Base-by-base conservation (phyloP, 352 stramenopile species). In the Phytophthora europaea region DNA sequence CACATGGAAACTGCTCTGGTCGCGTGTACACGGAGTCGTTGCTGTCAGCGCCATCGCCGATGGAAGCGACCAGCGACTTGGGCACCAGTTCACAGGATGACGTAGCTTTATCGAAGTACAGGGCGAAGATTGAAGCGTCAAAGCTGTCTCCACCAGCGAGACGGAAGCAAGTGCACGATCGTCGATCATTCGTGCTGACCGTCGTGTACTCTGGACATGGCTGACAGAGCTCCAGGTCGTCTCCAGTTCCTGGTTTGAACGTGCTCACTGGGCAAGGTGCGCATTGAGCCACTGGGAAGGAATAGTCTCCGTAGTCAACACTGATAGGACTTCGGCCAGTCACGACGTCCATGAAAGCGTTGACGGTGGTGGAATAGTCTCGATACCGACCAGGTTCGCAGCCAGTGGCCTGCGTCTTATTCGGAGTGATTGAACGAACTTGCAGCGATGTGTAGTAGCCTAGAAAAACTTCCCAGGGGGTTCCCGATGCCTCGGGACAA, bases 161-260 rank as follows among this genome's bases (percentile, higher is more conserved):
- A n/a, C 88, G 81, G 66, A 90, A 93, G 62, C 88, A 94, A 18
- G 70, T 65, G 43, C 88, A 94, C 6, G 85, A 81, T 0, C 85
- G 81, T 20, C 84, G 59, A 51, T 94, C 82, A n/a, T 20, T 63
- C 16, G 78, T 72, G 26, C 81, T 92, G 15, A 69, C 68, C 1
- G 88, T 61, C 0, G 79, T 80, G 26, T 80, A 85, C 50, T 73
- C 48, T 0, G 88, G 85, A 64, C 88, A 96, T 9, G 64, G 54
- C 10, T 70, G 16, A 38, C 88, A 96, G 1, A 93, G 71, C n/a
- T 59, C 56, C 0, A 70, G 23, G 33, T 78, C 77, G 55, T 96
- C 84, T 6, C 88, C 87, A 0, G 72, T 48, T 16, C 36, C 53
- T 10, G 65, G 31, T 62, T 97, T 97, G 73, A 94, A 97, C 0